Conservation (phyloP, 352 stramenopile genomes). For the Globisporangium nagaii region DNA sequence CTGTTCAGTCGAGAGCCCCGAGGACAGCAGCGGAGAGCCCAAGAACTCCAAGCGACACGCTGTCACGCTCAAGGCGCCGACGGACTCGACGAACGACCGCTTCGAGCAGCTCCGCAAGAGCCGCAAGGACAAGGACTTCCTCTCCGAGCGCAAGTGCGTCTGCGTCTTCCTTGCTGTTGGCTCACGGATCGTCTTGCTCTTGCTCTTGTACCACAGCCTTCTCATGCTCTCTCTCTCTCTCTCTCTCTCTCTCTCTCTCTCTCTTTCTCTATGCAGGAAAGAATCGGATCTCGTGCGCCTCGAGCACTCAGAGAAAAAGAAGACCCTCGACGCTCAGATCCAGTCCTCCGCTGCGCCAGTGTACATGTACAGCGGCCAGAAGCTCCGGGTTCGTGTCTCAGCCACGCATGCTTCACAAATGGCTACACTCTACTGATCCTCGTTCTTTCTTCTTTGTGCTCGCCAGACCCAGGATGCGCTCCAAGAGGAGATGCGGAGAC, state of each 20-base stretch:
- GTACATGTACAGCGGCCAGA: conserved; percentile 88
- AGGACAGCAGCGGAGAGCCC: not conserved
- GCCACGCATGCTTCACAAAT: not conserved
- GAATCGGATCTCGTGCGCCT: conserved; percentile 21
- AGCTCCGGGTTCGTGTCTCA: conserved; percentile 48
- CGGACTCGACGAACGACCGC: conserved; percentile 58
- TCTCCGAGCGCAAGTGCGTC: conserved; percentile 36
- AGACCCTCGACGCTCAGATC: conserved; percentile 21
- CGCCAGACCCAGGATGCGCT: conserved; percentile 73
- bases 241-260: not conserved
- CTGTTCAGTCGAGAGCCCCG: not conserved
- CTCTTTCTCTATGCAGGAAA: conserved; percentile 13
- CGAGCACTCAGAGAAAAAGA: conserved; percentile 36
- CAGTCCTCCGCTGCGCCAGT: conserved; percentile 26
- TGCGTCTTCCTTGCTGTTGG: not conserved
- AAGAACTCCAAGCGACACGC: conserved; percentile 5
- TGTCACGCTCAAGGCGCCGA: conserved; percentile 56
- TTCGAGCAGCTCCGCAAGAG: conserved; percentile 51
- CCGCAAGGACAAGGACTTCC: conserved; percentile 51
- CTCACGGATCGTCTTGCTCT: not conserved
- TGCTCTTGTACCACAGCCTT: too few relatives aligned
- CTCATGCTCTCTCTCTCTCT: not conserved
- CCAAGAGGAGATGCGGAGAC: conserved; percentile 71
- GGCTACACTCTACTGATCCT: not conserved
- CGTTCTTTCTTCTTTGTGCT: not conserved